These are phyloP conservation scores for Phytopythium mirpurense DNA, from an alignment of 352 stramenopile species.

Conservation along the genomic window DNA sequence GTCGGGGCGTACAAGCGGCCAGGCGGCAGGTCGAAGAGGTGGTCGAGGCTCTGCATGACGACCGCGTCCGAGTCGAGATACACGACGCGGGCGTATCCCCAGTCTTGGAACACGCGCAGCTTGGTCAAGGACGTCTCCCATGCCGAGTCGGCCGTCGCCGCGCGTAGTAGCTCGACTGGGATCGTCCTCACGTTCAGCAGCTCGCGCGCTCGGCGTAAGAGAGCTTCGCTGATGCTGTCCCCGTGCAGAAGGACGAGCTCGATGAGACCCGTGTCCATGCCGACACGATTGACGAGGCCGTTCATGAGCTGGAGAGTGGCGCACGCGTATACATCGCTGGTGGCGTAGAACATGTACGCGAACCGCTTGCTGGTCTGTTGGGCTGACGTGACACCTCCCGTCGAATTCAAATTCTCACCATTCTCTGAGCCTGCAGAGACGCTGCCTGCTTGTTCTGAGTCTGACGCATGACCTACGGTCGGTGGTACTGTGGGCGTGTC, in stretches of 20 bases:
- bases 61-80: conserved; percentile 29
- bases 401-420: too few species aligned
- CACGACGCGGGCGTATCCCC: conserved; percentile 28
- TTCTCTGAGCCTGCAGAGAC: not conserved
- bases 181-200: conserved; percentile 8
- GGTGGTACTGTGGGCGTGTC: too few species aligned
- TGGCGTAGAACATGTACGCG: conserved; percentile 32
- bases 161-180: conserved; percentile 12
- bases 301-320: conserved; percentile 18
- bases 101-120: conserved; percentile 25
- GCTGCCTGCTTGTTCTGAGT: too few species aligned
- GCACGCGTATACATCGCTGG: conserved; percentile 17
- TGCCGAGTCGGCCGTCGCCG: conserved; percentile 5
- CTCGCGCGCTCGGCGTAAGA: not conserved
- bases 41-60: conserved; percentile 25
- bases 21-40: conserved; percentile 11
- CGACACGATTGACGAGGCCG: conserved; percentile 8
- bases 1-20: conserved; percentile 20
- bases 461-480: too few species aligned
- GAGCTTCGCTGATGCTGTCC: not conserved
- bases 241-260: conserved; percentile 22
- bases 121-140: conserved; percentile 26
- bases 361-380: conserved; percentile 8
- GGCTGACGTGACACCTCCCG: too few species aligned
- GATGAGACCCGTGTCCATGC: conserved; percentile 15